These are phyloP conservation scores for Marasmius oreades DNA, from an alignment of 1,284 basidiomycete genomes.

Conservation along the genomic window DNA sequence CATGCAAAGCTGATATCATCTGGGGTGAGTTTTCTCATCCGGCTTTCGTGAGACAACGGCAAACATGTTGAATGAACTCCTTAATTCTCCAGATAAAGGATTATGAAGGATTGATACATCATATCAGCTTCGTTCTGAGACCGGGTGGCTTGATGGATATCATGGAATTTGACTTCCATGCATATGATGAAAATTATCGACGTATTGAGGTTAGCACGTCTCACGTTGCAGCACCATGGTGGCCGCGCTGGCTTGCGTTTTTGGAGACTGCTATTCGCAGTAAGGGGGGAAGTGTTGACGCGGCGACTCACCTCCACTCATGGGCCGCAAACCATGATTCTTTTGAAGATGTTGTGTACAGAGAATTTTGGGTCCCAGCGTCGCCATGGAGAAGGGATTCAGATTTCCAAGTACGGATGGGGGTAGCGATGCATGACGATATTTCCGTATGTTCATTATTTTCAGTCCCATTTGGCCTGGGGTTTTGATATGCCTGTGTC, in stretches of 20 bases:
- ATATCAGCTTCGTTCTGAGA: slow-evolving; percentile 61
- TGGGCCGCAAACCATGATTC: slow-evolving; percentile 51
- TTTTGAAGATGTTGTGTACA: slow-evolving; percentile 53
- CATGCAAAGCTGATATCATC: slow-evolving; percentile 67
- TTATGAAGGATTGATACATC: slow-evolving; percentile 60
- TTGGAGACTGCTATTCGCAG: slow-evolving; percentile 45
- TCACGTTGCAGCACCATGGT: slow-evolving; percentile 45
- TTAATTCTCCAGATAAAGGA: slow-evolving; percentile 54
- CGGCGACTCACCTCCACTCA: slow-evolving; percentile 47
- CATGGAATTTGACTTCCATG: slow-evolving; percentile 64
- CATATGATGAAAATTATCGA: slow-evolving; percentile 48
- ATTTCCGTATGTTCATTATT: slow-evolving; percentile 27
- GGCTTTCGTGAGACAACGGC: not conserved
- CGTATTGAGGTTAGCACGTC: slow-evolving; percentile 40
- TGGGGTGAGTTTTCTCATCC: slow-evolving; percentile 47
- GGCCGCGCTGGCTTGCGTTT: slow-evolving; percentile 59
- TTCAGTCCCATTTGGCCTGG: slow-evolving; percentile 3
- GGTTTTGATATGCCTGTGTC: not conserved
- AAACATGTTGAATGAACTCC: slow-evolving; percentile 1
- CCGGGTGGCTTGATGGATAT: slow-evolving; percentile 66
- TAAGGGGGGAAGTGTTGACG: slow-evolving; percentile 60
- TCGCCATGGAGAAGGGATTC: slow-evolving; percentile 41
- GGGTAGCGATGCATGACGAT: slow-evolving; percentile 34
- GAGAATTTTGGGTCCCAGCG: slow-evolving; percentile 57
- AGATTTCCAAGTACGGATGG: slow-evolving; percentile 23